These are phyloP conservation scores for Colletotrichum caudatum DNA, from an alignment of 2,329 filamentous ascomycete genomes.

Conservation along the genomic window DNA sequence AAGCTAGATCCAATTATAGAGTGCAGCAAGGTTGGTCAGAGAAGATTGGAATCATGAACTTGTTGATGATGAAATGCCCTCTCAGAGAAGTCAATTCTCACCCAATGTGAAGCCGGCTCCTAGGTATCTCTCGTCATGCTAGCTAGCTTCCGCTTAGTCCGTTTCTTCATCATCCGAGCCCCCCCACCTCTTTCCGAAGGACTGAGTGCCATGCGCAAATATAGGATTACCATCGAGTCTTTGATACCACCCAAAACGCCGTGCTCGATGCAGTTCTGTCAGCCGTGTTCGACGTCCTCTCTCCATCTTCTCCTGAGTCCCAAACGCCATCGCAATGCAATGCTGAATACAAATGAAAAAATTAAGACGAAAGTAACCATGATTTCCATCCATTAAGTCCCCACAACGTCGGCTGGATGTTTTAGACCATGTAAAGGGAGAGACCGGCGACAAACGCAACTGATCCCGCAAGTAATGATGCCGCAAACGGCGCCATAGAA, in stretches of 20 bases:
- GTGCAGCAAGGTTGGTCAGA: not conserved
- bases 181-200: slow-evolving; percentile 10
- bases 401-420: not conserved
- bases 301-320: not conserved
- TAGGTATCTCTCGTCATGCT: slow-evolving; percentile 23
- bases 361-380: not conserved
- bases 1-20: not conserved
- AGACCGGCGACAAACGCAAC: slow-evolving; percentile 24
- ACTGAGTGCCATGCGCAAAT: slow-evolving; percentile 30
- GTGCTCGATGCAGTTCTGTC: slow-evolving; percentile 28
- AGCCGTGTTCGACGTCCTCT: not conserved
- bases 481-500: slow-evolving; percentile 26
- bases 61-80: not conserved
- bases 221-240: not conserved
- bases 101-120: slow-evolving; percentile 10
- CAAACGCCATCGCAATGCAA: slow-evolving; percentile 39
- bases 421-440: slow-evolving; percentile 10
- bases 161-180: not conserved
- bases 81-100: slow-evolving; percentile 15
- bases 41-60: not conserved
- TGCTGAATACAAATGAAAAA: slow-evolving; percentile 11
- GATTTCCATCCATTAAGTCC: slow-evolving; percentile 5
- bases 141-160: not conserved
- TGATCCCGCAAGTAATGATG: slow-evolving; percentile 26
- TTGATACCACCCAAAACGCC: slow-evolving; percentile 22